Conservation (phyloP, 495 filamentous ascomycete species). For the Sphaerosporella brunnea region DNA sequence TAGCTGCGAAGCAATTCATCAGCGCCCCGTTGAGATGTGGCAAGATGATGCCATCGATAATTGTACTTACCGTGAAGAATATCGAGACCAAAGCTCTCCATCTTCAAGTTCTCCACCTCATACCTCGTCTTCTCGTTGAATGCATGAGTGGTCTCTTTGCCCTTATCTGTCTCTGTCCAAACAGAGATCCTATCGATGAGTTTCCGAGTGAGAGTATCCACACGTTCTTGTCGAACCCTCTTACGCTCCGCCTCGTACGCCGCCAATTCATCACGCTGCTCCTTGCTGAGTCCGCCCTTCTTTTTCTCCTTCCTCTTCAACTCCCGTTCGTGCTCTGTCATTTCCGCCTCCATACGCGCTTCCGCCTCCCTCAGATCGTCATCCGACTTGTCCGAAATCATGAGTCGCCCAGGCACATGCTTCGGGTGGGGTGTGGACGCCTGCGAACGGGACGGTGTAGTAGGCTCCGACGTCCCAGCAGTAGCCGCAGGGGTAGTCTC, state of each 20-base stretch:
- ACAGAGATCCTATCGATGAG: conserved; percentile 79
- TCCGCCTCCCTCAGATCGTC: conserved; percentile 38
- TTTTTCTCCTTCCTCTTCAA: conserved; percentile 64
- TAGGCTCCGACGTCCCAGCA: conserved; percentile 11
- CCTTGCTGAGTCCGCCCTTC: conserved; percentile 66
- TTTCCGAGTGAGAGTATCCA: conserved; percentile 65
- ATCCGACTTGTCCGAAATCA: conserved; percentile 75
- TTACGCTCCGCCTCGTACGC: conserved; percentile 77
- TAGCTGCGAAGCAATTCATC: conserved; percentile 33
- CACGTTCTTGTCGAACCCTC: conserved; percentile 72
- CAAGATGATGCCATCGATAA: conserved; percentile 1
- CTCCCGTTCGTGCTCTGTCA: conserved; percentile 54
- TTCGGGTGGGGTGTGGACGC: conserved; percentile 43
- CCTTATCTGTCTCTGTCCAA: conserved; percentile 95
- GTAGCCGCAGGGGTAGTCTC: conserved; percentile 22
- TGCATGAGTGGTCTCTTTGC: conserved; percentile 59
- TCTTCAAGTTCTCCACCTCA: conserved; percentile 95
- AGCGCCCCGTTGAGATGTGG: neutral
- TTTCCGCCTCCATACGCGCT: conserved; percentile 46
- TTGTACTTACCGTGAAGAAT: conserved; percentile 50
- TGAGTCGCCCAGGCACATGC: conserved; percentile 55
- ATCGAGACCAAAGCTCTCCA: conserved; percentile 95
- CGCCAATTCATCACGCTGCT: conserved; percentile 75
- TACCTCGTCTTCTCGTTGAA: conserved; percentile 89
- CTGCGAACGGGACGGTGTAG: neutral